These are phyloP conservation scores for Paramecium tetraurelia DNA, from an alignment of 73 alveolate genomes.

Conservation along the genomic window DNA sequence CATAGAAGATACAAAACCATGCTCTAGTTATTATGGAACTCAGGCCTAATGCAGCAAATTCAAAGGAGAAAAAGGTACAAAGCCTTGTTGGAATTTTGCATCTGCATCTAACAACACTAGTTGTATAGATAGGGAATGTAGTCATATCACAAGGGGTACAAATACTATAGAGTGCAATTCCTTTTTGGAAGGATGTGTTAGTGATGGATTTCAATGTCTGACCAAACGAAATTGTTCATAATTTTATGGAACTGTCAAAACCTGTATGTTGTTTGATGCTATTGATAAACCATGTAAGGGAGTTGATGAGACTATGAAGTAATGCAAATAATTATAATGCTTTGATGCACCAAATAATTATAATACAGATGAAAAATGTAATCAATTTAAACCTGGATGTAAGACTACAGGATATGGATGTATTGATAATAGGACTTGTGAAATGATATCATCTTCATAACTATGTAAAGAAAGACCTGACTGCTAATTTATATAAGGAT, in stretches of 20 bases:
- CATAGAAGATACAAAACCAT: not conserved
- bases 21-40: constrained; percentile 1
- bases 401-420: constrained; percentile 30
- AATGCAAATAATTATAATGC: not conserved
- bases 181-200: not conserved
- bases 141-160: not conserved
- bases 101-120: not conserved
- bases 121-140: not conserved
- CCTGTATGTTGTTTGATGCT: not conserved
- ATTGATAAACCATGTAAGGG: constrained; percentile 19
- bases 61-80: not conserved
- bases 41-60: not conserved
- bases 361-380: not conserved
- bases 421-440: not conserved
- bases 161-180: not conserved
- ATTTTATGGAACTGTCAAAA: not conserved
- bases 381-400: not conserved
- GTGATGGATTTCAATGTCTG: not conserved
- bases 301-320: not conserved
- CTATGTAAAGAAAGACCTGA: not conserved
- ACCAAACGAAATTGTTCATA: not conserved
- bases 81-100: not conserved
- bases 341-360: constrained; percentile 28
- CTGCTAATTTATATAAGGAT: not conserved
- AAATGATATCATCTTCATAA: not conserved